Evolutionary conservation across 75 land plant species (phyloP).

Genomic region (Sequoiadendron giganteum): DNA sequence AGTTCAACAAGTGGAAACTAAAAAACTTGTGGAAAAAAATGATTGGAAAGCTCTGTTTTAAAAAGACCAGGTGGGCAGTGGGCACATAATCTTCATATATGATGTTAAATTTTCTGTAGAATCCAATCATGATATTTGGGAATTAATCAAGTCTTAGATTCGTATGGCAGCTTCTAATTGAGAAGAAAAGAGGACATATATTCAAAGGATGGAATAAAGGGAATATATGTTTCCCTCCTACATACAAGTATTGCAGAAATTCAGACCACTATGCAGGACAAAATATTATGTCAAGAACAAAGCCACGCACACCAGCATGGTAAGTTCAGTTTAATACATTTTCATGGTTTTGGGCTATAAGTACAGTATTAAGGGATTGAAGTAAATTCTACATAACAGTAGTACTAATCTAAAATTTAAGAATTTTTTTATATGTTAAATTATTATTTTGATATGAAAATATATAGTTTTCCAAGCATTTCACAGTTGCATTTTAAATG

Average conservation of each 20-base stretch:
- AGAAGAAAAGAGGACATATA: background rate
- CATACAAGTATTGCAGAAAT: constrained; percentile 80
- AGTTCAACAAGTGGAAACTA: constrained; percentile 25
- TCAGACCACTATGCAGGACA: constrained; percentile 87
- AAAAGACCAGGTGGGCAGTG: constrained; percentile 73
- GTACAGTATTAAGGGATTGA: too few relatives aligned
- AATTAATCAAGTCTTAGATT: background rate
- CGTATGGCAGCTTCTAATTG: background rate
- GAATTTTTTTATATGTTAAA: too few relatives aligned
- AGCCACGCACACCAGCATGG: constrained; percentile 96
- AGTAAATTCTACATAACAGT: too few relatives aligned
- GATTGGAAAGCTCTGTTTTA: constrained; percentile 72
- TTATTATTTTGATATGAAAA: too few relatives aligned
- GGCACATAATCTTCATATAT: background rate
- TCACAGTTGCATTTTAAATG: too few relatives aligned
- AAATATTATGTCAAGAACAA: constrained; percentile 58
- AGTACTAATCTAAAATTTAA: too few relatives aligned
- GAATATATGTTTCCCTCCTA: constrained; percentile 87
- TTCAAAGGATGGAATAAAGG: constrained; percentile 50
- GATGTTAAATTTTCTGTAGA: background rate
- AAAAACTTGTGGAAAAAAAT: constrained; percentile 28
- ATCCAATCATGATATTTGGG: background rate
- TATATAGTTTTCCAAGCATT: too few relatives aligned
- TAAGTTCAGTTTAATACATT: constrained; percentile 21
- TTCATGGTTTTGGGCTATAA: background rate